A percentile compares a stretch with the other conserved stretches of the same genome.
phyloP scores from a whole-genome alignment of 805 yeast genomes.

The Yamadazyma sp. region DNA sequence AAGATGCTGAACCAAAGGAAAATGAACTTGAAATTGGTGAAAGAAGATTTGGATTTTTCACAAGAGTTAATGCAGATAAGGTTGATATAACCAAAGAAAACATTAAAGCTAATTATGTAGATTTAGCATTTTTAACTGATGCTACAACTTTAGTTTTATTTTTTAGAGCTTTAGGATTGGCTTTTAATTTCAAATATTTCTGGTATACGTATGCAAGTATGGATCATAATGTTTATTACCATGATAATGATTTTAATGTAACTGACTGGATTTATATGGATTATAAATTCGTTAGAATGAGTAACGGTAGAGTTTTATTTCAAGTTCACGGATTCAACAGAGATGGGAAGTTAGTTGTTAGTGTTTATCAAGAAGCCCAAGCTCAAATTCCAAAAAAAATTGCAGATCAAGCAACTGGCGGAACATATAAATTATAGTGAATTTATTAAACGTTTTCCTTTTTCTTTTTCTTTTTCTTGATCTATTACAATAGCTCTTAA shows the following conservation, averaged over 20 bases:
- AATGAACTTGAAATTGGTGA: slow-evolving; percentile 18
- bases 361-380: slow-evolving; percentile 31
- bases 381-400: slow-evolving; percentile 15
- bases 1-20: slow-evolving; percentile 12
- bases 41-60: slow-evolving; percentile 29
- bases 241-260: slow-evolving; percentile 34
- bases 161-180: slow-evolving; percentile 24
- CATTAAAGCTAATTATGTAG: slow-evolving; percentile 11
- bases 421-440: slow-evolving; percentile 8
- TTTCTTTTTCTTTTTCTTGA: no score
- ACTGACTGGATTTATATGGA: slow-evolving; percentile 37
- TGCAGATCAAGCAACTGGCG: slow-evolving; percentile 12
- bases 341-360: slow-evolving; percentile 30
- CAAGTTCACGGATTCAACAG: slow-evolving; percentile 23
- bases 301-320: slow-evolving; percentile 34
- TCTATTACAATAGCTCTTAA: no score
- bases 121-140: slow-evolving; percentile 22
- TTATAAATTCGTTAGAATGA: slow-evolving; percentile 27
- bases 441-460: background rate
- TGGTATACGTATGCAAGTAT: slow-evolving; percentile 35
- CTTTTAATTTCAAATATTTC: slow-evolving; percentile 16
- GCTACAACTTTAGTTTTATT: slow-evolving; percentile 30
- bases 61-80: slow-evolving; percentile 25
- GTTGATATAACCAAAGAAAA: slow-evolving; percentile 22
- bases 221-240: slow-evolving; percentile 35